A percentile compares a stretch with the other conserved stretches of the same genome.
phyloP scores from a whole-genome alignment of 352 stramenopile genomes.

The Globisporangium nagaii region DNA sequence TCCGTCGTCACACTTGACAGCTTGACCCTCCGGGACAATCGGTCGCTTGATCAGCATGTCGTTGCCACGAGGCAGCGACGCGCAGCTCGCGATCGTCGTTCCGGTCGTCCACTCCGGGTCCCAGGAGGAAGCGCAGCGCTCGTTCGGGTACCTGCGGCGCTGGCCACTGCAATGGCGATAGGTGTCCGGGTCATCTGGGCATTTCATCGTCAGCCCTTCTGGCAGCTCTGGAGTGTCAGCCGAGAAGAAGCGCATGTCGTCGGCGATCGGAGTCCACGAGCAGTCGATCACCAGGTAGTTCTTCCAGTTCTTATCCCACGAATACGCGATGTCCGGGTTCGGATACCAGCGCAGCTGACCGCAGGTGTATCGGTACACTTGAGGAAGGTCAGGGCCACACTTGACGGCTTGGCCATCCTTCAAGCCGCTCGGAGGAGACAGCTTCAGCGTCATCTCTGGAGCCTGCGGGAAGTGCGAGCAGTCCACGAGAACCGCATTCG shows the following conservation, averaged over 20 bases:
- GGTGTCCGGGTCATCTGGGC: neutral
- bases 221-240: neutral
- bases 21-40: slow-evolving; percentile 11
- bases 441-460: neutral
- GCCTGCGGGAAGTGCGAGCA: neutral
- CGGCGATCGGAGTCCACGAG: slow-evolving; percentile 14
- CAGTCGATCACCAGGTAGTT: slow-evolving; percentile 10
- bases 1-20: slow-evolving; percentile 7
- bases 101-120: slow-evolving; percentile 9
- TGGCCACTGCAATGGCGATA: slow-evolving; percentile 10
- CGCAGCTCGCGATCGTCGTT: slow-evolving; percentile 7
- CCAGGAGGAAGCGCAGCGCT: slow-evolving; percentile 14
- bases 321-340: slow-evolving; percentile 13
- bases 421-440: neutral
- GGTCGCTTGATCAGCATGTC: slow-evolving; percentile 15
- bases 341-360: slow-evolving; percentile 13
- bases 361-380: slow-evolving; percentile 14
- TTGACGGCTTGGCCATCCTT: slow-evolving; percentile 13
- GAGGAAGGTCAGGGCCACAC: slow-evolving; percentile 2
- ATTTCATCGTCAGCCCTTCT: slow-evolving; percentile 7
- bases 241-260: slow-evolving; percentile 11
- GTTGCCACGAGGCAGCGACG: neutral
- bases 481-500: neutral
- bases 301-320: slow-evolving; percentile 19
- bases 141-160: slow-evolving; percentile 8